A percentile compares a stretch with the other conserved stretches of the same genome.
Evolutionary conservation across 2,329 filamentous ascomycete genomes (phyloP).

Genomic region (Dothistroma septosporum): DNA sequence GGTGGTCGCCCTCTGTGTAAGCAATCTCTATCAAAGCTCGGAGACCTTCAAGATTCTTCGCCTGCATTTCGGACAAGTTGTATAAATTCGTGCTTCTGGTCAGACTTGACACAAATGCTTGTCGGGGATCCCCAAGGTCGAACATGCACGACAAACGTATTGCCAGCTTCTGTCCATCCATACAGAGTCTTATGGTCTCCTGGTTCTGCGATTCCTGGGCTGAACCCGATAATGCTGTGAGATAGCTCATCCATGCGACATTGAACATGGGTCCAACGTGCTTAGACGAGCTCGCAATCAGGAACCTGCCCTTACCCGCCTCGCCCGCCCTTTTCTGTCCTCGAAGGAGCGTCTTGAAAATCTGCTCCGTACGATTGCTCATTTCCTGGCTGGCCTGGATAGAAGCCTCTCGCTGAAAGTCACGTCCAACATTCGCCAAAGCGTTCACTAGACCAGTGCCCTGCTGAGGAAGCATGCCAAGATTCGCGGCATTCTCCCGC

Average conservation of each 20-base stretch:
- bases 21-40: conserved; percentile 89
- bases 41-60: conserved; percentile 92
- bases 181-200: conserved; percentile 84
- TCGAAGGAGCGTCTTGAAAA: conserved; percentile 89
- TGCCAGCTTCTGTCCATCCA: conserved; percentile 92
- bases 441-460: conserved; percentile 49
- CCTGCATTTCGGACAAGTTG: conserved; percentile 89
- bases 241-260: conserved; percentile 98
- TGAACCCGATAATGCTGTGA: conserved; percentile 87
- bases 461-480: conserved; percentile 60
- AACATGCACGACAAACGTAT: conserved; percentile 92
- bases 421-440: conserved; percentile 84
- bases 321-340: conserved; percentile 75
- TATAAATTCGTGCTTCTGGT: conserved; percentile 94
- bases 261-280: conserved; percentile 99
- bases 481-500: conserved; percentile 78
- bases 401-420: conserved; percentile 88
- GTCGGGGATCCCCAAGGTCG: conserved; percentile 84
- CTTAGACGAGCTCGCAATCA: conserved; percentile 87
- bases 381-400: conserved; percentile 96
- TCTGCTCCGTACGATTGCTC: conserved; percentile 70
- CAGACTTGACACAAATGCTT: conserved; percentile 89
- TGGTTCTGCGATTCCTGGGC: conserved; percentile 92
- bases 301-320: conserved; percentile 65
- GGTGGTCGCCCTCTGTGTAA: conserved; percentile 82